Evolutionary conservation across 108 stramenopile species (phyloP), one percentile per base, ranked within the genome.

Genomic region (Pseudonitzschia pungens): DNA sequence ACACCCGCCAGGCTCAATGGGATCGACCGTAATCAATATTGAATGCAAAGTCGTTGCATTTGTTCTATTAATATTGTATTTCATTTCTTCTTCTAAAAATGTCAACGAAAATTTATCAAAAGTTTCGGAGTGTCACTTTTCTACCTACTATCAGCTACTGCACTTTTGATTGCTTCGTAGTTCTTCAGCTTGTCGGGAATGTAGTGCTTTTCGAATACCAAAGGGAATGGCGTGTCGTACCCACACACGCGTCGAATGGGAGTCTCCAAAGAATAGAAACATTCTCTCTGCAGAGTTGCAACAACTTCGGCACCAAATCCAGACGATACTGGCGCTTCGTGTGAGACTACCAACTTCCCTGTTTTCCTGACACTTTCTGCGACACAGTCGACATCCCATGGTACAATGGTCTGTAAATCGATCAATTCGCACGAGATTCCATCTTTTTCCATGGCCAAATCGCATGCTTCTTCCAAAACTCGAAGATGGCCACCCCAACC

Each of bases 171-270:
- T 1, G 96, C 96, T 62, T 98, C 96, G 63, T 95, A 77, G 65
- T 96, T 92, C 83, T 97, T 97, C 24, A 81, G 64, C 51, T 89
- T 85, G 67, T 93, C 86, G 10, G 98, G 98, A 60, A 97, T 84
- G 77, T 99, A 99, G 50, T 86, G 79, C 68, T 95, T 91, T 70
- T 99, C 98, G 76, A 89, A 94, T 26, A 93, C 89, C 52, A 97
- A 83, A 0, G 96, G 96, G 83, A 99, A 99, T 21, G 98, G 98
- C 16, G 96, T 98, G 74, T 99, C 98, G 66, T 93, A 96, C 14
- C 98, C 98, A 65, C 96, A 96, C 4, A 98, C 95, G 18, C 97
- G 89, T 73, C 94, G 90, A 66, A 97, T 93, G 24, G 98, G 98
- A 10, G 94, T 91, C 81, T 98, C 94, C 72, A 97, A 76, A 26